Conservation (phyloP, 2,329 filamentous ascomycete genomes). For the Stenocarpella maydis region DNA sequence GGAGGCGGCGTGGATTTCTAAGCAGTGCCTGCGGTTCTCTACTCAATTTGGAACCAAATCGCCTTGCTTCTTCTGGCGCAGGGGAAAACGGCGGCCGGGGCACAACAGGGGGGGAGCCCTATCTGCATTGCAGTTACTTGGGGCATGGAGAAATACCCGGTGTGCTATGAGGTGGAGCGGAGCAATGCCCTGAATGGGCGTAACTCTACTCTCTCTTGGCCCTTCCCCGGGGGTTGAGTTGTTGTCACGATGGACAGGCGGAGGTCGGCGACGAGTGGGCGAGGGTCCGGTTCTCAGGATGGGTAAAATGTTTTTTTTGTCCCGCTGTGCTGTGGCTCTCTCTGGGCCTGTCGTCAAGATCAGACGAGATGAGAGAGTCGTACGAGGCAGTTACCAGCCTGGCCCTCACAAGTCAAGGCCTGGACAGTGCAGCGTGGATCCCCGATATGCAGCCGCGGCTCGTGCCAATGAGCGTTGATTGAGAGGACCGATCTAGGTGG, state of each 20-base stretch:
- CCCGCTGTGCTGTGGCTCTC: not conserved
- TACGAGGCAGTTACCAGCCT: conserved; percentile 9
- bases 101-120: too few relatives aligned
- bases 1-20: conserved; percentile 8
- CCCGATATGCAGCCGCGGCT: not conserved
- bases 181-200: conserved; percentile 10
- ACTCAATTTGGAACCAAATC: too few relatives aligned
- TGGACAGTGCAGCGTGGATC: conserved; percentile 24
- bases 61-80: too few relatives aligned
- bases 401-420: not conserved
- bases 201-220: conserved; percentile 21
- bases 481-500: not conserved
- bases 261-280: conserved; percentile 19
- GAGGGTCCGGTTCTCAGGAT: not conserved
- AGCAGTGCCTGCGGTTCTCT: not conserved
- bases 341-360: not conserved
- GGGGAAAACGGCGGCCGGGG: conserved; percentile 13
- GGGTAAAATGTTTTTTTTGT: not conserved
- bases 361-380: conserved; percentile 18
- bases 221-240: not conserved
- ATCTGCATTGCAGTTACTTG: too few relatives aligned
- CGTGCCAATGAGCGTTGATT: not conserved
- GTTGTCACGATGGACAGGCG: conserved; percentile 8
- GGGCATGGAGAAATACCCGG: too few relatives aligned
- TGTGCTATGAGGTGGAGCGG: too few relatives aligned